Percentiles rank a stretch among this genome's conserved stretches.
These are phyloP conservation scores for Fusarium nodosum DNA, from an alignment of 2,329 filamentous ascomycete species.

Conservation along the genomic window DNA sequence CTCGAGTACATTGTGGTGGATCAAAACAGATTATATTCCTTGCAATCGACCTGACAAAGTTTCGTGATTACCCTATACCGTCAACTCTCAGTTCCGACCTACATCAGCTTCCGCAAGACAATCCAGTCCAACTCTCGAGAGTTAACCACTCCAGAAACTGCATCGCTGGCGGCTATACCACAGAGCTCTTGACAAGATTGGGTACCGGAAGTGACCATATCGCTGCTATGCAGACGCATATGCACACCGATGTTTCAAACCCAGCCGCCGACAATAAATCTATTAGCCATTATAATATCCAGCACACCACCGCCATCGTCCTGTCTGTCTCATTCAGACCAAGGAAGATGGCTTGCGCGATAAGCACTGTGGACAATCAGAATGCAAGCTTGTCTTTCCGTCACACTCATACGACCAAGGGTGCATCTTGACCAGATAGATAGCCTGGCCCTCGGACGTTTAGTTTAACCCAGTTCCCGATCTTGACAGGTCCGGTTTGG, in stretches of 20 bases:
- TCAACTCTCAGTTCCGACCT: background rate
- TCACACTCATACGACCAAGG: slow-evolving; percentile 1
- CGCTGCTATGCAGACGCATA: slow-evolving; percentile 29
- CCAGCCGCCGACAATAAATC: slow-evolving; percentile 8
- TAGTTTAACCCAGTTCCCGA: slow-evolving; percentile 24
- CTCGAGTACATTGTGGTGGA: background rate
- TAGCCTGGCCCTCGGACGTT: slow-evolving; percentile 13
- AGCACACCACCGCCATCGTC: slow-evolving; percentile 11
- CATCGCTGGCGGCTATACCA: slow-evolving; percentile 13
- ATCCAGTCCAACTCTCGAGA: background rate
- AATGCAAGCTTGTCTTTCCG: slow-evolving; percentile 4
- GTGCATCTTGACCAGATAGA: background rate
- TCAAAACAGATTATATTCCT: background rate
- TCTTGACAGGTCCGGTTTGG: slow-evolving; percentile 36
- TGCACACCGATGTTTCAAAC: slow-evolving; percentile 44
- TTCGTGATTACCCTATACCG: background rate
- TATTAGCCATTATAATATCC: slow-evolving; percentile 16
- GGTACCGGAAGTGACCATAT: slow-evolving; percentile 26
- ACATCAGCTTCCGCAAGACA: background rate
- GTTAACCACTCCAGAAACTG: slow-evolving; percentile 13
- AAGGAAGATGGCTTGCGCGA: background rate
- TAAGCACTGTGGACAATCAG: background rate
- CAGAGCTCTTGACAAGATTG: slow-evolving; percentile 19
- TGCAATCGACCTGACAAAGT: background rate
- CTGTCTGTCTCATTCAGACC: slow-evolving; percentile 23